Evolutionary conservation across 352 stramenopile genomes (phyloP).

Genomic region (Phytophthora rubi): DNA sequence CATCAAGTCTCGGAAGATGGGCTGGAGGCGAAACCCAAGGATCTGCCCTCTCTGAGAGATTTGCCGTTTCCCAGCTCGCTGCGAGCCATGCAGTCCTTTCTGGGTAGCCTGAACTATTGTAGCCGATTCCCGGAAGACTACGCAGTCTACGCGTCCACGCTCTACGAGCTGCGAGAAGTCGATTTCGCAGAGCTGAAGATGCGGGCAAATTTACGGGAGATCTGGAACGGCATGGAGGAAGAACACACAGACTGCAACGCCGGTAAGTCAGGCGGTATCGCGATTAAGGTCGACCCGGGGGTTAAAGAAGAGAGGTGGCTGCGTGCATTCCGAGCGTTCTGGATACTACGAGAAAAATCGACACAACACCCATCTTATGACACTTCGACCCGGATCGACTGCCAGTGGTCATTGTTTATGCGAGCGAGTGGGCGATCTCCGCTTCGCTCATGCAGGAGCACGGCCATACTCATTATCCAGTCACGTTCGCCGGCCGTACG

Average conservation of each 20-base stretch:
- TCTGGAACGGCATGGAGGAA: too few species aligned
- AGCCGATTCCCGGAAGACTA: too few species aligned
- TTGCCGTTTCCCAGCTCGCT: too few species aligned
- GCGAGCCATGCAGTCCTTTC: too few species aligned
- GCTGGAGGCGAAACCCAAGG: background rate
- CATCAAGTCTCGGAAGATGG: background rate
- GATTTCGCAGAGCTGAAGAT: too few species aligned
- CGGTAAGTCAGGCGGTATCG: too few species aligned
- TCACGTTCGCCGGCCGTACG: constrained; percentile 12
- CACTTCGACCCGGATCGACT: constrained; percentile 8
- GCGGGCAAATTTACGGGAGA: too few species aligned
- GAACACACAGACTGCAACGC: too few species aligned
- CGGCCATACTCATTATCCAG: constrained; percentile 3
- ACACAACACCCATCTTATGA: constrained; percentile 6
- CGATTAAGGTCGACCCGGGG: background rate
- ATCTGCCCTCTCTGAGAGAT: too few species aligned
- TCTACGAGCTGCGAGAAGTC: too few species aligned
- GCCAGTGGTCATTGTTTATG: constrained; percentile 20
- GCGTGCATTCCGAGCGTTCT: background rate
- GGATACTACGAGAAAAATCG: constrained; percentile 9
- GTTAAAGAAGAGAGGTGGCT: background rate
- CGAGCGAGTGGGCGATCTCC: constrained; percentile 21
- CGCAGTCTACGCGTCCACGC: too few species aligned
- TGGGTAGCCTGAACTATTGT: too few species aligned
- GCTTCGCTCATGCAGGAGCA: constrained; percentile 13